Percentiles rank a stretch among this genome's conserved stretches.
These are phyloP conservation scores for Pholiota molesta DNA, from an alignment of 768 basidiomycete genomes.

Conservation along the genomic window DNA sequence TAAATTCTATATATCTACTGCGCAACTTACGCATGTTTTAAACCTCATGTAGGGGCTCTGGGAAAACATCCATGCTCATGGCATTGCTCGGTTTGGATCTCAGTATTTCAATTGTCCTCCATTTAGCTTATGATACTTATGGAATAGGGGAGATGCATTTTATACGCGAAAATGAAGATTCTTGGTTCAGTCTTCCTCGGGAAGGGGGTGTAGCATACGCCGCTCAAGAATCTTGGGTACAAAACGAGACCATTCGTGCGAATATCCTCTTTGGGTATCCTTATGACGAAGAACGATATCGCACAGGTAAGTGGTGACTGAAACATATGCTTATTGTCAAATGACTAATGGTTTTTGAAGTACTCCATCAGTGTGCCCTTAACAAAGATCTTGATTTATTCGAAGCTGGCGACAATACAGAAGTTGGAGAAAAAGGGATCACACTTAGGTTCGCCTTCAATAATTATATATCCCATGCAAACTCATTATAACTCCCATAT, in stretches of 20 bases:
- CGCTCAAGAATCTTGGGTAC: slow-evolving; percentile 83
- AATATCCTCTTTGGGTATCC: slow-evolving; percentile 81
- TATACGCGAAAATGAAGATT: slow-evolving; percentile 48
- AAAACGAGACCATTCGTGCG: slow-evolving; percentile 75
- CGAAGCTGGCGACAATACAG: slow-evolving; percentile 66
- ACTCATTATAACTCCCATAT: background rate
- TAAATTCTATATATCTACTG: background rate
- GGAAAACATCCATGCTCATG: slow-evolving; percentile 68
- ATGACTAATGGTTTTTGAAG: slow-evolving; percentile 25
- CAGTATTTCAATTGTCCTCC: background rate
- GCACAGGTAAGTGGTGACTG: slow-evolving; percentile 38
- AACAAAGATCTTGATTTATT: slow-evolving; percentile 73
- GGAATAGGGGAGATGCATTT: slow-evolving; percentile 66
- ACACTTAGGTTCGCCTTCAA: slow-evolving; percentile 37
- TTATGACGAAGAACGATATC: slow-evolving; percentile 76
- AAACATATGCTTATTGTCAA: background rate
- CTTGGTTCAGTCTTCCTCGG: slow-evolving; percentile 71
- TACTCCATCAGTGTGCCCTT: slow-evolving; percentile 71
- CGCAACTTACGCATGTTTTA: background rate
- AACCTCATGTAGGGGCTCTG: slow-evolving; percentile 35
- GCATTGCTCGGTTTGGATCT: slow-evolving; percentile 48
- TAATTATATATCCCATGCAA: background rate
- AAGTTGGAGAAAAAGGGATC: slow-evolving; percentile 72
- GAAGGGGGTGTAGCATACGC: slow-evolving; percentile 72
- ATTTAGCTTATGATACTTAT: background rate